Percentiles rank a stretch among this genome's conserved stretches.
phyloP scores from a whole-genome alignment of 768 basidiomycete genomes.

The Suillus cothurnatus region DNA sequence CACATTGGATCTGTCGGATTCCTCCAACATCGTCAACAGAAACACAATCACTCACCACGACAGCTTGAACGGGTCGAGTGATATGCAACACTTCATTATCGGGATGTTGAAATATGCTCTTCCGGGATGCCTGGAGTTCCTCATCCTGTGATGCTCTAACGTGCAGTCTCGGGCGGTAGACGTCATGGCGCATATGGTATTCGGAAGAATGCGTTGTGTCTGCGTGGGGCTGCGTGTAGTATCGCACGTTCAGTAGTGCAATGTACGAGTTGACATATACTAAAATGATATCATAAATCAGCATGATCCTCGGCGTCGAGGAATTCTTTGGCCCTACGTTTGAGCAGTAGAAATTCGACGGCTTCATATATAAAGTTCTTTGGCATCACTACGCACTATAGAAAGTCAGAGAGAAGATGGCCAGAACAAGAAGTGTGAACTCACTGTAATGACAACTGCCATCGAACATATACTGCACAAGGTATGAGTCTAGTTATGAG shows the following conservation, averaged over 20 bases:
- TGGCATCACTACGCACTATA: background rate
- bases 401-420: background rate
- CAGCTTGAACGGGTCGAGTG: background rate
- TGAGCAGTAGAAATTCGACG: background rate
- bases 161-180: no score
- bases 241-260: background rate
- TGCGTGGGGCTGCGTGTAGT: background rate
- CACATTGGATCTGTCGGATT: no score
- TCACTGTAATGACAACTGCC: background rate
- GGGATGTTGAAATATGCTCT: background rate
- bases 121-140: background rate
- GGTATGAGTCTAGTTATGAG: no score
- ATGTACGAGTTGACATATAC: constrained; percentile 8
- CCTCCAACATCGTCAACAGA: background rate
- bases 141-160: background rate
- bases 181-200: background rate
- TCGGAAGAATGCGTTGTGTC: background rate
- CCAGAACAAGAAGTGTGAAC: background rate
- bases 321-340: background rate
- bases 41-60: background rate
- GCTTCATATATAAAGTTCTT: background rate
- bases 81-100: background rate
- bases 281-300: background rate
- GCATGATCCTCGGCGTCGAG: background rate
- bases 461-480: no score